Evolutionary conservation across 108 stramenopile genomes (phyloP).

Genomic region (Cyclotella choctawhatcheeana): DNA sequence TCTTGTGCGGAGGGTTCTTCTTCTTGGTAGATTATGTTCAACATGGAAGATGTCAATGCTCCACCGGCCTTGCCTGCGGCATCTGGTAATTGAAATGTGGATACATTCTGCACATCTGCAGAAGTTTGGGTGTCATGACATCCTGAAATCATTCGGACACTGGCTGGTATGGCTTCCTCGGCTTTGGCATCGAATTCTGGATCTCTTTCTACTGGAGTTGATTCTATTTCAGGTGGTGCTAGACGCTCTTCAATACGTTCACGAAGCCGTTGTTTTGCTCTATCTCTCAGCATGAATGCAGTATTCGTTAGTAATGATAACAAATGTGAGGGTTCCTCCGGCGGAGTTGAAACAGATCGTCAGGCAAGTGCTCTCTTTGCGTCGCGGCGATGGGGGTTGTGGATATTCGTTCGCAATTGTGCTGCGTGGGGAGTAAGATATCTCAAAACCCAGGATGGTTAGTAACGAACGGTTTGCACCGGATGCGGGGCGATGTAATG

Average conservation of each 20-base stretch:
- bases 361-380: too few relatives aligned
- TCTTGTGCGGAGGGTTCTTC: slow-evolving; percentile 32
- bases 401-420: too few relatives aligned
- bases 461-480: too few relatives aligned
- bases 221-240: neutral
- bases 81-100: slow-evolving; percentile 72
- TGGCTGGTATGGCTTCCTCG: slow-evolving; percentile 65
- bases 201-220: neutral
- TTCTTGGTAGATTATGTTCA: slow-evolving; percentile 65
- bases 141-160: slow-evolving; percentile 86
- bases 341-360: too few relatives aligned
- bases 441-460: too few relatives aligned
- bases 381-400: too few relatives aligned
- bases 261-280: neutral
- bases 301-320: too few relatives aligned
- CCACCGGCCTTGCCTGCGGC: slow-evolving; percentile 70
- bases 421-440: too few relatives aligned
- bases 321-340: too few relatives aligned
- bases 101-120: slow-evolving; percentile 83
- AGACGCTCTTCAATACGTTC: neutral
- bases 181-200: slow-evolving; percentile 28
- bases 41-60: slow-evolving; percentile 82
- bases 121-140: slow-evolving; percentile 78
- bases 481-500: too few relatives aligned
- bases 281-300: too few relatives aligned